A percentile compares a stretch with the other conserved stretches of the same genome.
phyloP scores from a whole-genome alignment of 495 filamentous ascomycete genomes.

The Penicillium soppii region DNA sequence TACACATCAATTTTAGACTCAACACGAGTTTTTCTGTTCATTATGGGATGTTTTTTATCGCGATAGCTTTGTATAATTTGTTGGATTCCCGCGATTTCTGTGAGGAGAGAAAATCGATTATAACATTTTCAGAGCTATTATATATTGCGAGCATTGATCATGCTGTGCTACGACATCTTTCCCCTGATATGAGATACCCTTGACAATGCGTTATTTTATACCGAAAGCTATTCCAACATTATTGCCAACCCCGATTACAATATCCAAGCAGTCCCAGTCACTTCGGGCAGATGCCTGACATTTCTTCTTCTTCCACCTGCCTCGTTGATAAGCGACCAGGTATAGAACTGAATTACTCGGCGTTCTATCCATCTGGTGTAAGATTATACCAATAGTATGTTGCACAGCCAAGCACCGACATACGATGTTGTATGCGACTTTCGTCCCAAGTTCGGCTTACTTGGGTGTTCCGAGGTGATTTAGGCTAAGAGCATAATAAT shows the following conservation, averaged over 20 bases:
- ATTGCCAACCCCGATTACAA: too few relatives aligned
- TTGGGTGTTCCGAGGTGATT: background rate
- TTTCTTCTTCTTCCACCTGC: too few relatives aligned
- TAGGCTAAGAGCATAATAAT: too few relatives aligned
- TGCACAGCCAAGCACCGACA: background rate
- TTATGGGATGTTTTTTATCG: background rate
- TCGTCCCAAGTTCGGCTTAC: background rate
- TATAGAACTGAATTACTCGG: too few relatives aligned
- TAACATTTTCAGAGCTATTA: background rate
- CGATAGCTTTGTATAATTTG: background rate
- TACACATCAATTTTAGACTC: conserved; percentile 21
- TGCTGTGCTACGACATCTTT: too few relatives aligned
- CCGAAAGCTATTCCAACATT: too few relatives aligned
- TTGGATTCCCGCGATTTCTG: background rate
- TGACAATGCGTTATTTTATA: too few relatives aligned
- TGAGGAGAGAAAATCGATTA: background rate
- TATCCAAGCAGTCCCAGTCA: background rate
- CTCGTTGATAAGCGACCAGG: too few relatives aligned
- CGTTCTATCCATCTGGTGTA: too few relatives aligned
- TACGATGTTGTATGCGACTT: background rate
- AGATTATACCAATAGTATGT: too few relatives aligned
- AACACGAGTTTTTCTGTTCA: background rate
- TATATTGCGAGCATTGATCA: too few relatives aligned
- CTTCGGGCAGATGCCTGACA: background rate
- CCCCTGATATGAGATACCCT: too few relatives aligned